Evolutionary conservation across 257 asterid genomes (phyloP).

Genomic region (Primulina tabacum): DNA sequence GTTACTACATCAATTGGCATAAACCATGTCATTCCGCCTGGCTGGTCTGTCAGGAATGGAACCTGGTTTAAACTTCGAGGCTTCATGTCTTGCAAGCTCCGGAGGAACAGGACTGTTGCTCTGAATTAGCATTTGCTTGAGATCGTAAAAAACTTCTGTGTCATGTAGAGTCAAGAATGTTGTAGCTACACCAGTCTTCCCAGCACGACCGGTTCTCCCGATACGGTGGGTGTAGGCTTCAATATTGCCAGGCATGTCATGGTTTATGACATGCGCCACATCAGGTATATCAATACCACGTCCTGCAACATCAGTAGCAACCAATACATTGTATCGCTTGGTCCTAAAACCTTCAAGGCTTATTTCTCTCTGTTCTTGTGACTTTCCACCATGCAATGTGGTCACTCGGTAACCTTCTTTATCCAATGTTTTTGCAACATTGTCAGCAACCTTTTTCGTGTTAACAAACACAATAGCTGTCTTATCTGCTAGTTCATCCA

Average conservation of each 20-base stretch:
- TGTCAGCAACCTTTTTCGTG: constrained; percentile 50
- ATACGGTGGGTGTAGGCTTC: constrained; percentile 66
- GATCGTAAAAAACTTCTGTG: constrained; percentile 56
- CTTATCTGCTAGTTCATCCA: constrained; percentile 57
- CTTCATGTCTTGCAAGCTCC: constrained; percentile 49
- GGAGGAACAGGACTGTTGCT: constrained; percentile 55
- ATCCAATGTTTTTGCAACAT: constrained; percentile 44
- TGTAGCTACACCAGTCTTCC: constrained; percentile 62
- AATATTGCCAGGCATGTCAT: constrained; percentile 55
- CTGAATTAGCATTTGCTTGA: constrained; percentile 59
- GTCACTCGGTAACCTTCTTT: constrained; percentile 52
- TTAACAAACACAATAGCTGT: constrained; percentile 60
- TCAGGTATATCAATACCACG: constrained; percentile 70
- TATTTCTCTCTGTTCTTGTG: constrained; percentile 55
- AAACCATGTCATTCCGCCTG: constrained; percentile 44
- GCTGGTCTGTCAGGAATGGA: constrained; percentile 48
- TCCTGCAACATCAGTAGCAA: constrained; percentile 65
- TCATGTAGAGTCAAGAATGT: constrained; percentile 61
- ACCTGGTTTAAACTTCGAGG: constrained; percentile 49
- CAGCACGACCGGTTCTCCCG: constrained; percentile 70
- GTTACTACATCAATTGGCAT: constrained; percentile 31
- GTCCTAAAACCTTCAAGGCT: constrained; percentile 32
- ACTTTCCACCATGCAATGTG: constrained; percentile 67
- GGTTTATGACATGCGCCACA: constrained; percentile 60
- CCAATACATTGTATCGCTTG: constrained; percentile 53